Percentiles rank a stretch among this genome's conserved stretches.
Evolutionary conservation across 2,329 filamentous ascomycete genomes (phyloP).

Genomic region (Plenodomus biglobosus): DNA sequence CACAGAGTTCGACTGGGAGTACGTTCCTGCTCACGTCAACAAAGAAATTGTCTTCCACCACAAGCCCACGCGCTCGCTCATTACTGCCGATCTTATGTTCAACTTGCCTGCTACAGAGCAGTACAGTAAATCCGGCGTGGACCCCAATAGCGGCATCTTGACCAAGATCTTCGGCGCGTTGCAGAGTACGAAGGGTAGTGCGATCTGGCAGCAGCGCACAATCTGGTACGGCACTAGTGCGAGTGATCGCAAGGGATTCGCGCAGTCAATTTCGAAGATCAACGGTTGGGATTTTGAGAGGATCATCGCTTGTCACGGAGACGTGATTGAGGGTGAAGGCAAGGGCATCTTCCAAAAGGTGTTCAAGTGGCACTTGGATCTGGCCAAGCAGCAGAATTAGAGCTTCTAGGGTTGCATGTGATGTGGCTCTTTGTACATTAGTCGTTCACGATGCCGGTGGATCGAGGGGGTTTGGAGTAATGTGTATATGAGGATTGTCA

Average conservation of each 20-base stretch:
- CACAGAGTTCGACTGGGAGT: constrained; percentile 80
- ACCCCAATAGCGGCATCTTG: constrained; percentile 58
- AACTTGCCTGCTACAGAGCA: constrained; percentile 88
- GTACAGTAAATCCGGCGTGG: constrained; percentile 60
- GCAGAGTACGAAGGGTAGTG: constrained; percentile 64
- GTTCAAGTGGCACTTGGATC: constrained; percentile 77
- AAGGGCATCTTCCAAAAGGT: constrained; percentile 77
- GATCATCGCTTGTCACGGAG: constrained; percentile 90
- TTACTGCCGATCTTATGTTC: constrained; percentile 89
- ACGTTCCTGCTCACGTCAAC: constrained; percentile 76
- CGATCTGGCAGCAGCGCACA: constrained; percentile 70
- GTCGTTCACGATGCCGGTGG: not conserved
- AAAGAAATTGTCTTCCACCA: constrained; percentile 88
- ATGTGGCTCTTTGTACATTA: not conserved
- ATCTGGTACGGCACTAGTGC: constrained; percentile 73
- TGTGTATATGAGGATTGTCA: not conserved
- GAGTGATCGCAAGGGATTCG: constrained; percentile 68
- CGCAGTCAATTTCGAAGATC: constrained; percentile 68
- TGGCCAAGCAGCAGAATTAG: constrained; percentile 20
- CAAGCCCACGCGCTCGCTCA: constrained; percentile 74
- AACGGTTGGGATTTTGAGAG: constrained; percentile 80
- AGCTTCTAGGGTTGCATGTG: not conserved
- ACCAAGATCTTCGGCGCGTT: constrained; percentile 61
- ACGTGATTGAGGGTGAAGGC: constrained; percentile 73
- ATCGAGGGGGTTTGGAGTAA: not conserved